These are phyloP conservation scores for Apiotrichum porosum DNA, from an alignment of 1,284 basidiomycete species.

Conservation along the genomic window DNA sequence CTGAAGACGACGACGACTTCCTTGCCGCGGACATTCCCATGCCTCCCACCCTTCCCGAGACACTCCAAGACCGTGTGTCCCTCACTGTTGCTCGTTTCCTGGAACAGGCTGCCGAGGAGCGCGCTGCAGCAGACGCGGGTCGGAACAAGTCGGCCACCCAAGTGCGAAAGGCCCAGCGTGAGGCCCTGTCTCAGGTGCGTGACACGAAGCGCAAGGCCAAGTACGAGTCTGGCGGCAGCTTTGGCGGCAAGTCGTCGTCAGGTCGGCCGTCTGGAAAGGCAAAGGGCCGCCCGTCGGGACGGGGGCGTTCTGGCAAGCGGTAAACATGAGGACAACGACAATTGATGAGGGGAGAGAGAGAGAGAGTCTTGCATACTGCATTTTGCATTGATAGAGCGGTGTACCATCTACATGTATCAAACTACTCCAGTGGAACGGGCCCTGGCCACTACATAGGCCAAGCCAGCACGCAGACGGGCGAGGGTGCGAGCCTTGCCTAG, in stretches of 20 bases:
- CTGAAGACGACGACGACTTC: too few relatives aligned
- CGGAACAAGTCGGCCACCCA: conserved; percentile 12
- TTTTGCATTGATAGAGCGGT: neutral
- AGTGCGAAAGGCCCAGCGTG: conserved; percentile 11
- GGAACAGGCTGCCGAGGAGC: conserved; percentile 4
- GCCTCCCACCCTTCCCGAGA: neutral
- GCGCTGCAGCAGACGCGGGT: conserved; percentile 16
- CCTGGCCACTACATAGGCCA: conserved; percentile 12
- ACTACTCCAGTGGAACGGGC: too few relatives aligned
- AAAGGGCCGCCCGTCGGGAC: too few relatives aligned
- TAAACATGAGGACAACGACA: too few relatives aligned
- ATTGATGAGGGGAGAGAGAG: too few relatives aligned
- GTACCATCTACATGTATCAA: conserved; percentile 1
- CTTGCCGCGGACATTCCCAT: too few relatives aligned
- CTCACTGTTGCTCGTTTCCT: conserved; percentile 6
- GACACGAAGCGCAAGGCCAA: conserved; percentile 4
- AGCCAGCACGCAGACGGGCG: conserved; percentile 19
- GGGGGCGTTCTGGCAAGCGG: too few relatives aligned
- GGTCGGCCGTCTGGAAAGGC: too few relatives aligned
- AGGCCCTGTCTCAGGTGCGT: conserved; percentile 11
- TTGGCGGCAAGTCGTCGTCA: too few relatives aligned
- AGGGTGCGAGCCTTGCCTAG: conserved; percentile 25
- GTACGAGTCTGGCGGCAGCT: neutral
- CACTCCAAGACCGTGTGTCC: conserved; percentile 3
- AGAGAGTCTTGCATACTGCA: too few relatives aligned